Conservation (phyloP, 2,329 filamentous ascomycete species). For the Clonostachys solani region DNA sequence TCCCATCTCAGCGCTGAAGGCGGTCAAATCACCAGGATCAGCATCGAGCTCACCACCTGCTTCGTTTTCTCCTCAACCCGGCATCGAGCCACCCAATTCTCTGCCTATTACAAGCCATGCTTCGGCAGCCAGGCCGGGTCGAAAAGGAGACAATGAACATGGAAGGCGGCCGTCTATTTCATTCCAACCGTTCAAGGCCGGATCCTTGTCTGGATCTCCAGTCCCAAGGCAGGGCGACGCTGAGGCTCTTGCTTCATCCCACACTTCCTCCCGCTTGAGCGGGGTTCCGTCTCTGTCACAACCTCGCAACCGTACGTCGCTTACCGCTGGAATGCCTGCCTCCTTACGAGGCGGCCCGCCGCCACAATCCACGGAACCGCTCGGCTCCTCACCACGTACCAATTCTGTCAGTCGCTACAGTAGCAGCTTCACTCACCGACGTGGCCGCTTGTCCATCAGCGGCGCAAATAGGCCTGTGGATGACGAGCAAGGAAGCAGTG, state of each 20-base stretch:
- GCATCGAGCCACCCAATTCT: slow-evolving; percentile 43
- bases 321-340: slow-evolving; percentile 72
- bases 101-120: slow-evolving; percentile 41
- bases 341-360: slow-evolving; percentile 64
- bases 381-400: slow-evolving; percentile 74
- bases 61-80: slow-evolving; percentile 42
- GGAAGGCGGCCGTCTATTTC: slow-evolving; percentile 77
- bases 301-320: slow-evolving; percentile 64
- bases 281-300: slow-evolving; percentile 43
- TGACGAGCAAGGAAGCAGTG: slow-evolving; percentile 75
- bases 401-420: slow-evolving; percentile 79
- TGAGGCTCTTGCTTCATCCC: slow-evolving; percentile 51
- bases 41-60: slow-evolving; percentile 56
- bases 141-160: slow-evolving; percentile 46
- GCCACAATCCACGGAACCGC: slow-evolving; percentile 56
- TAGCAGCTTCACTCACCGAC: slow-evolving; percentile 88
- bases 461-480: slow-evolving; percentile 63
- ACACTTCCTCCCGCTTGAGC: slow-evolving; percentile 42
- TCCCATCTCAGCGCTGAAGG: slow-evolving; percentile 77
- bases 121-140: slow-evolving; percentile 21
- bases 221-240: slow-evolving; percentile 42
- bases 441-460: slow-evolving; percentile 72
- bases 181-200: slow-evolving; percentile 95
- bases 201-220: slow-evolving; percentile 88
- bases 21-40: slow-evolving; percentile 58